Conservation (phyloP, 495 filamentous ascomycete genomes). For the Aspergillus campestris region DNA sequence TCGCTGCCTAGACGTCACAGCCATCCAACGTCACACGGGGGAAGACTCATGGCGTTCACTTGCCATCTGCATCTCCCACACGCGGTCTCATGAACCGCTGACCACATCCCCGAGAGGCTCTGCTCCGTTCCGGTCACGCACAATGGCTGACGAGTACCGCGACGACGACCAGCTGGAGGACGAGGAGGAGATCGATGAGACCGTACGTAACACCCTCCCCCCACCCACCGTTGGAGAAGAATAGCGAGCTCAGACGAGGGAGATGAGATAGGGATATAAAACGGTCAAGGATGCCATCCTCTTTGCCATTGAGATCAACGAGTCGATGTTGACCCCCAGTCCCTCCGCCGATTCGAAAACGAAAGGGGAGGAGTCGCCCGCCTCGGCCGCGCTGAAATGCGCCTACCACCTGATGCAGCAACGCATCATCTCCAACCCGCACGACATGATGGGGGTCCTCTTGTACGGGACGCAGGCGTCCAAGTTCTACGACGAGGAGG, state of each 20-base stretch:
- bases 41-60: too few relatives aligned
- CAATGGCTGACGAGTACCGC: slow-evolving; percentile 37
- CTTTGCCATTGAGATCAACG: slow-evolving; percentile 90
- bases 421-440: slow-evolving; percentile 92
- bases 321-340: slow-evolving; percentile 75
- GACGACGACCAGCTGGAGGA: slow-evolving; percentile 52
- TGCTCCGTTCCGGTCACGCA: neutral
- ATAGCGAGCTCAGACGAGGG: slow-evolving; percentile 3
- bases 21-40: too few relatives aligned
- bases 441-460: slow-evolving; percentile 96
- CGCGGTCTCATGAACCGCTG: too few relatives aligned
- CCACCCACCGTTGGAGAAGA: slow-evolving; percentile 1
- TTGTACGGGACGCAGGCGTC: slow-evolving; percentile 85
- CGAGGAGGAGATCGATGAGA: slow-evolving; percentile 66
- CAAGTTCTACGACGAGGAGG: slow-evolving; percentile 66
- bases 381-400: slow-evolving; percentile 82
- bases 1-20: too few relatives aligned
- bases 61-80: too few relatives aligned
- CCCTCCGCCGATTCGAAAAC: slow-evolving; percentile 60
- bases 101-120: too few relatives aligned
- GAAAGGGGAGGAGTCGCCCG: slow-evolving; percentile 58
- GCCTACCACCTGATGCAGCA: slow-evolving; percentile 95
- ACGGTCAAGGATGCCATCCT: slow-evolving; percentile 91
- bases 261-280: slow-evolving; percentile 64
- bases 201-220: slow-evolving; percentile 36